Evolutionary conservation across 176 grass and related monocot genomes (phyloP).

Genomic region (Themeda triandra): DNA sequence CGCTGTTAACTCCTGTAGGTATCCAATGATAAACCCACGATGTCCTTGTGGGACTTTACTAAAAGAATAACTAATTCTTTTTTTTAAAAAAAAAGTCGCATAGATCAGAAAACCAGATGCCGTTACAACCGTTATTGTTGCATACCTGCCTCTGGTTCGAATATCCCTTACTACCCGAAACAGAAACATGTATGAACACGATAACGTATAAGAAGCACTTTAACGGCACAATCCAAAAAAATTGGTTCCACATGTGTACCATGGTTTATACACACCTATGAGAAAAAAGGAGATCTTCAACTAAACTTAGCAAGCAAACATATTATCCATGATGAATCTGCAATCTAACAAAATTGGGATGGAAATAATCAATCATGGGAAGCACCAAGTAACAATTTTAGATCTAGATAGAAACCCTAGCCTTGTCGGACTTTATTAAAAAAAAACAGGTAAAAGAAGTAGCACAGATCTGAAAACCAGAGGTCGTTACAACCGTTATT

Average conservation of each 20-base stretch:
- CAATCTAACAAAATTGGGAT: neutral
- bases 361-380: neutral
- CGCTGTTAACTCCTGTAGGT: no score
- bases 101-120: no score
- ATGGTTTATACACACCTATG: neutral
- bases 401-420: neutral
- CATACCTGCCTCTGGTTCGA: no score
- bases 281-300: neutral
- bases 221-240: neutral
- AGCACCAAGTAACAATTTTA: neutral
- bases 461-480: neutral
- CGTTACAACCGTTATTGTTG: no score
- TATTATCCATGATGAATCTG: neutral
- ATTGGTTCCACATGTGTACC: neutral
- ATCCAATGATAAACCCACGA: neutral
- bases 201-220: neutral
- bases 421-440: neutral
- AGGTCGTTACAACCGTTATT: neutral
- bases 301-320: neutral
- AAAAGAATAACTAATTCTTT: no score
- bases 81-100: no score
- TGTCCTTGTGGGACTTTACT: neutral
- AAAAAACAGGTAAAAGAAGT: neutral
- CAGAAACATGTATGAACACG: neutral
- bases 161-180: neutral